These are phyloP conservation scores for Stereum hirsutum DNA, from an alignment of 1,284 basidiomycete species.

Conservation along the genomic window DNA sequence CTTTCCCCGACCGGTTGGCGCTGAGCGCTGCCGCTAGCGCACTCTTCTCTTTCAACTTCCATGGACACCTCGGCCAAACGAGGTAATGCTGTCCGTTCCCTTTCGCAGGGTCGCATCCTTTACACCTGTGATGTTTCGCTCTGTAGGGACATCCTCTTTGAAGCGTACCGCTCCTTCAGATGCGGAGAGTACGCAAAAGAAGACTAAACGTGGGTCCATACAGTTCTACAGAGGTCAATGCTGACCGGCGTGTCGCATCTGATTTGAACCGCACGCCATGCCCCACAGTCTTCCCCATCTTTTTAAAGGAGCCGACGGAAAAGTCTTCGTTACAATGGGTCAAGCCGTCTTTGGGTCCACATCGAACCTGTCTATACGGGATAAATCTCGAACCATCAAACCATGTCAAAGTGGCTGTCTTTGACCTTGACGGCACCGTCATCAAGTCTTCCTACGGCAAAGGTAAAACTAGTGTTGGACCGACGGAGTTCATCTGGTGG, in stretches of 20 bases:
- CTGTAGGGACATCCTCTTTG: too few relatives aligned
- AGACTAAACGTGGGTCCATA: background rate
- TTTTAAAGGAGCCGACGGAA: slow-evolving; percentile 1
- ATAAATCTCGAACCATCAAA: slow-evolving; percentile 41
- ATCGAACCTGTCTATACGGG: slow-evolving; percentile 55
- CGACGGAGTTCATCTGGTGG: slow-evolving; percentile 74
- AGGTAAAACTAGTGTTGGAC: background rate
- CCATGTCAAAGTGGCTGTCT: slow-evolving; percentile 59
- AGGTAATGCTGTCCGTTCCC: too few relatives aligned
- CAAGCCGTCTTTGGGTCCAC: slow-evolving; percentile 39
- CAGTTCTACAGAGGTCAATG: background rate
- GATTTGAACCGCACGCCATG: background rate
- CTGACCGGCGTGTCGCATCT: too few relatives aligned
- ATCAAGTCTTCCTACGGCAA: slow-evolving; percentile 54
- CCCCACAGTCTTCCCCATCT: slow-evolving; percentile 3
- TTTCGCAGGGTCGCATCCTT: too few relatives aligned
- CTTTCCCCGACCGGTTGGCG: too few relatives aligned
- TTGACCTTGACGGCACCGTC: slow-evolving; percentile 85
- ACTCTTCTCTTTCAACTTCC: too few relatives aligned
- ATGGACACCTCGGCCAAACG: too few relatives aligned
- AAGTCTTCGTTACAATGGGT: slow-evolving; percentile 43
- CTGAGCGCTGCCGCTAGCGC: too few relatives aligned
- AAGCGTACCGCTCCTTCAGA: too few relatives aligned
- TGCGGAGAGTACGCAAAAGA: too few relatives aligned
- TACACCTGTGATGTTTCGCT: too few relatives aligned